Evolutionary conservation across 2,329 filamentous ascomycete genomes (phyloP), one percentile per base, ranked within the genome.

Genomic region (Sphaerulina populicola): DNA sequence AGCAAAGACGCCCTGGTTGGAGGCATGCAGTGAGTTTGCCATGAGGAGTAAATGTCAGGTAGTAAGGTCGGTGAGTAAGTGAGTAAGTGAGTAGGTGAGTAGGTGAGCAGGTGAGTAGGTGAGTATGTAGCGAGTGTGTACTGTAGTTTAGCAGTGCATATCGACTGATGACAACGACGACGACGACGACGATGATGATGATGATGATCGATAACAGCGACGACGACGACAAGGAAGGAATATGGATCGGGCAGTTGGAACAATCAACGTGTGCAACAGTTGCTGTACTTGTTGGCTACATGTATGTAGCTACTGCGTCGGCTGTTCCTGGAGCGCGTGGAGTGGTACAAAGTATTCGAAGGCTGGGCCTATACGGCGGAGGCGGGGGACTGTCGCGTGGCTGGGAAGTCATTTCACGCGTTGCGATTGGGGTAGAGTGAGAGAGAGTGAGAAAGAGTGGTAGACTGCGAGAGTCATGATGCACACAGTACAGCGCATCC

Each of bases 1-100:
- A 38, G 46, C 38, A 46, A 52, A 55, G 36, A 42, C 43, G 30
- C 38, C 42, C 21, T 54, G 47, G 31, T 41, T 30, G 39, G 41
- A 47, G 31, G 46, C 33, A 18, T 35, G 48, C 11, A 52, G 44
- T 18, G 29, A 29, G 36, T 14, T 50, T 47, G 50, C 47, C 48
- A 54, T 54, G 51, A 44, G 42, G 49, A 27, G 29, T 42, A 42
- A 27, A 3, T 1, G 4, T 23, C 10, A 12, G 40, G 40, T 27
- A 11, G 23, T 30, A 41, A 29, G 36, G 38, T 42, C n/a, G 31
- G 38, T 29, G 46, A 31, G 39, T 15, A 40, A 12, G 37, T n/a
- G 37, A 40, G 29, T 29, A 41, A 21, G 38, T 29, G 46, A 31
- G 39, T 15, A 40, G 37, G 37, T n/a, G 37, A 40, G 29, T 29